Conservation (phyloP, 202 grass and related monocot species). For the Hordeum pubiflorum region DNA sequence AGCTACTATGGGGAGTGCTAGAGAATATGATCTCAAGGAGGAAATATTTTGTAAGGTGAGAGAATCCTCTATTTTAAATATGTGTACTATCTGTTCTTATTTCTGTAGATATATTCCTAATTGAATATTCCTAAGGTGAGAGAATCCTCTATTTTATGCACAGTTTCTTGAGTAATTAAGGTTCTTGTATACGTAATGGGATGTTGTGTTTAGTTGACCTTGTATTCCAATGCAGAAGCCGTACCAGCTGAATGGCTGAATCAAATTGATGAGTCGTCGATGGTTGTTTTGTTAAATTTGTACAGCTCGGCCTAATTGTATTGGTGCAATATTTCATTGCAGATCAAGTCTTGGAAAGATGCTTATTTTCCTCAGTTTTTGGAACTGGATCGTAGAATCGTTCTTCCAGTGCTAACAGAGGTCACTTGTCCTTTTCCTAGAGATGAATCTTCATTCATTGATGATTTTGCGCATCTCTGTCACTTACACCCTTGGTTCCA, state of each 20-base stretch:
- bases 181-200: not conserved
- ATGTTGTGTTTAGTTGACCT: not conserved
- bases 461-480: not conserved
- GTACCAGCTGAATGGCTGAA: not conserved
- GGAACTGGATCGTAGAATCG: not conserved
- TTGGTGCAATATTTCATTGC: not conserved
- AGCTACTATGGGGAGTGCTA: not conserved
- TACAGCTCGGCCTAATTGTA: not conserved
- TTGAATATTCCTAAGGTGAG: no score
- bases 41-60: conserved; percentile 17
- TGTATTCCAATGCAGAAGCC: not conserved
- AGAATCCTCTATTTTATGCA: no score
- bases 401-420: conserved; percentile 7
- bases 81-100: not conserved
- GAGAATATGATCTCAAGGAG: not conserved
- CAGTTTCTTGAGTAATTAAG: not conserved
- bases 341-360: conserved; percentile 25
- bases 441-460: not conserved
- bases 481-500: not conserved
- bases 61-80: not conserved
- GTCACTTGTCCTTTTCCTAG: not conserved
- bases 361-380: conserved; percentile 4
- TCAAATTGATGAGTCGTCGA: not conserved
- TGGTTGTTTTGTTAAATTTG: not conserved
- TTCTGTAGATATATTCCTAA: not conserved